phyloP scores from a whole-genome alignment of 192 early-diverging fungal species.

The Coemansia sp. region DNA sequence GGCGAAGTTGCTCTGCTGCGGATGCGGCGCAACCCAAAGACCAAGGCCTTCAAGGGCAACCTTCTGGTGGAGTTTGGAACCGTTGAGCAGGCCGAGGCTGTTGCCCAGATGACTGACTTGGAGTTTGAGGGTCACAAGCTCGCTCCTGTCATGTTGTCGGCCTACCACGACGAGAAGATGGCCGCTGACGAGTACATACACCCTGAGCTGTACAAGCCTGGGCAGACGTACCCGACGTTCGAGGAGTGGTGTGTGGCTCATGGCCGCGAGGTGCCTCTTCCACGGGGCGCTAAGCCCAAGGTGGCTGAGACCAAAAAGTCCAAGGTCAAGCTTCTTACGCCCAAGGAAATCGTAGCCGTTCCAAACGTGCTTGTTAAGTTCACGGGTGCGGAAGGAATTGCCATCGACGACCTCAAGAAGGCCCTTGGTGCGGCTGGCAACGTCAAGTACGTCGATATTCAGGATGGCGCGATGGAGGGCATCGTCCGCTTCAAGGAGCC shows the following conservation, averaged over 20 bases:
- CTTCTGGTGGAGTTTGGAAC: conserved; percentile 43
- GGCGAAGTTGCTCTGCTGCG: conserved; percentile 41
- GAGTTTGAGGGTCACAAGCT: conserved; percentile 33
- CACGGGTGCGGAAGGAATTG: conserved; percentile 24
- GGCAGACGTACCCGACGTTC: conserved; percentile 33
- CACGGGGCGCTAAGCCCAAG: not conserved
- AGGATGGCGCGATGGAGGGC: conserved; percentile 22
- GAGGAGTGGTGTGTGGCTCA: conserved; percentile 50
- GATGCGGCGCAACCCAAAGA: conserved; percentile 51
- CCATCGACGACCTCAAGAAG: conserved; percentile 31
- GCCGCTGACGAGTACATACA: conserved; percentile 46
- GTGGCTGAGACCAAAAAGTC: conserved; percentile 2
- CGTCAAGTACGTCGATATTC: conserved; percentile 42
- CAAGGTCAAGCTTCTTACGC: not conserved
- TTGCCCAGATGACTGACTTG: conserved; percentile 22
- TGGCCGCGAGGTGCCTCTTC: conserved; percentile 24
- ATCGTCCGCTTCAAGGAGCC: conserved; percentile 48
- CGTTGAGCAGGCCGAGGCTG: conserved; percentile 35
- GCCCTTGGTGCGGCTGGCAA: conserved; percentile 19
- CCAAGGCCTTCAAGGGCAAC: conserved; percentile 56
- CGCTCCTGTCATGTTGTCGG: conserved; percentile 21
- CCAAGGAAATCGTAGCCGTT: conserved; percentile 15
- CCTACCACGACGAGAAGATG: conserved; percentile 57
- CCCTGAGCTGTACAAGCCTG: conserved; percentile 51
- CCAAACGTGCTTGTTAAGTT: conserved; percentile 37